Evolutionary conservation across 768 basidiomycete species (phyloP).

Genomic region (Tylopilus felleus): DNA sequence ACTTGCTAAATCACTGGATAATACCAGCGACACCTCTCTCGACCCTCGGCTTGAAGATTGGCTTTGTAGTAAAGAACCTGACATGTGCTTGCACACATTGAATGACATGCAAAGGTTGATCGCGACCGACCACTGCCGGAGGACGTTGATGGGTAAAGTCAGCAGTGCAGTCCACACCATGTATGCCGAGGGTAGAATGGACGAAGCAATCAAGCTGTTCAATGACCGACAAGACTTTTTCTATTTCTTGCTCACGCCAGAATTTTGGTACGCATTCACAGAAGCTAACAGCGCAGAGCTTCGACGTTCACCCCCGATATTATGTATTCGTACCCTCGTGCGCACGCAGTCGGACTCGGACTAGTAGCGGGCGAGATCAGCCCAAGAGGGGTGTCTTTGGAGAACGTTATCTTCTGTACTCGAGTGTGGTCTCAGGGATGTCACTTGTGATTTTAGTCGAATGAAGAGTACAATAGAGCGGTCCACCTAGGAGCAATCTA

Average conservation of each 20-base stretch:
- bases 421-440: too few species aligned
- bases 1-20: neutral
- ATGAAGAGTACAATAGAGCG: neutral
- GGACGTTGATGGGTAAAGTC: neutral
- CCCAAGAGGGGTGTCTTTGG: too few species aligned
- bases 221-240: neutral
- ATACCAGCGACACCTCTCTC: neutral
- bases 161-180: neutral
- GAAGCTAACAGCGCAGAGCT: neutral
- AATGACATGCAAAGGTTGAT: neutral
- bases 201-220: slow-evolving; percentile 3
- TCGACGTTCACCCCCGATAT: too few species aligned
- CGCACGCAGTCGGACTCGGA: too few species aligned
- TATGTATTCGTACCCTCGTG: too few species aligned
- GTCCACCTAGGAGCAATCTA: neutral
- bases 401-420: too few species aligned
- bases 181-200: neutral
- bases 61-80: slow-evolving; percentile 2
- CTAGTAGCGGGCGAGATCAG: too few species aligned
- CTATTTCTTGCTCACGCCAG: neutral
- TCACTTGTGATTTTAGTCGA: too few species aligned
- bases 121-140: neutral
- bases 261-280: neutral
- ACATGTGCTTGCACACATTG: slow-evolving; percentile 3
- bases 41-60: slow-evolving; percentile 1